Conservation (phyloP, 2,329 filamentous ascomycete genomes). For the Stachybotrys echinatus region DNA sequence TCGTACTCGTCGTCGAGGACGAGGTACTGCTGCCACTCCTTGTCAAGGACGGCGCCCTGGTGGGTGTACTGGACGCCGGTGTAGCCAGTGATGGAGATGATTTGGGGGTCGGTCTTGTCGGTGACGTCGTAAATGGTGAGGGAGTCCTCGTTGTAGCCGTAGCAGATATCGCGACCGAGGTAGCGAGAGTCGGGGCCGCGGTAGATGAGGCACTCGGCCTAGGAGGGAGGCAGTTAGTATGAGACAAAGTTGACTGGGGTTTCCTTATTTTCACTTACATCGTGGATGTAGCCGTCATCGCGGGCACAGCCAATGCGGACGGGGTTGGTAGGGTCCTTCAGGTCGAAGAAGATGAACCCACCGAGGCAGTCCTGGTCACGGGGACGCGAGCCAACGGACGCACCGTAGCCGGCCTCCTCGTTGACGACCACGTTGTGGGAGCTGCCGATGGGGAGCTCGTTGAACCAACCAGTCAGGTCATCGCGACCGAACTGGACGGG, state of each 20-base stretch:
- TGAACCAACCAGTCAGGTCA: conserved; percentile 31
- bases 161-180: conserved; percentile 1
- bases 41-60: conserved; percentile 46
- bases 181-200: conserved; percentile 1
- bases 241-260: neutral
- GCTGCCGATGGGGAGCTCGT: conserved; percentile 29
- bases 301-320: conserved; percentile 41
- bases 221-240: conserved; percentile 41
- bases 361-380: conserved; percentile 34
- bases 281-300: conserved; percentile 3
- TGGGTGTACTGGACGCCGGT: conserved; percentile 49
- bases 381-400: conserved; percentile 37
- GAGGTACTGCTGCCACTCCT: conserved; percentile 29
- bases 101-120: conserved; percentile 37
- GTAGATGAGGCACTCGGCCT: conserved; percentile 29
- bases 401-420: conserved; percentile 41
- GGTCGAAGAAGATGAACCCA: conserved; percentile 54
- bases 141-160: conserved; percentile 2
- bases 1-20: conserved; percentile 49
- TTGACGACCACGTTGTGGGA: conserved; percentile 48
- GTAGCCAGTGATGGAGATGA: conserved; percentile 48
- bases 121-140: conserved; percentile 28
- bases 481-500: conserved; percentile 25
- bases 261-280: neutral
- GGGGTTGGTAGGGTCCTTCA: conserved; percentile 48